phyloP scores from a whole-genome alignment of 345 rosid genomes.

The Citrus trifoliata region DNA sequence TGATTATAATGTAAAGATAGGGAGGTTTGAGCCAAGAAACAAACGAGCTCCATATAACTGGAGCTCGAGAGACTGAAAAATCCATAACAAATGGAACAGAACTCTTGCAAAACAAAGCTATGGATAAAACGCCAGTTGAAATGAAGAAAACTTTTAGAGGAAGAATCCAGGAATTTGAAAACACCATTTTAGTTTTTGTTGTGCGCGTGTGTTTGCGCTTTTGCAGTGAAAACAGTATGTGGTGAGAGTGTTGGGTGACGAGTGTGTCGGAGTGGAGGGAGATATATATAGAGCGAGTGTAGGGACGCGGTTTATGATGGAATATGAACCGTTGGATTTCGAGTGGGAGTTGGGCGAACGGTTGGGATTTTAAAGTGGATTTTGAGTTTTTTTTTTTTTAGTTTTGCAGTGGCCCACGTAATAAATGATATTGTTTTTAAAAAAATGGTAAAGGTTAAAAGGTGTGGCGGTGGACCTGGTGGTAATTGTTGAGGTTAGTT shows the following conservation, averaged over 20 bases:
- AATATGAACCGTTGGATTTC: conserved; percentile 15
- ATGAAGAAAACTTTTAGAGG: conserved; percentile 34
- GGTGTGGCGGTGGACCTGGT: background rate
- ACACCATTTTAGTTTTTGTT: conserved; percentile 27
- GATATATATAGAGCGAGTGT: conserved; percentile 18
- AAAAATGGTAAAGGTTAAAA: background rate
- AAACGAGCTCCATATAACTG: conserved; percentile 37
- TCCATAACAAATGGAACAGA: conserved; percentile 35
- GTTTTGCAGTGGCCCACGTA: conserved; percentile 10
- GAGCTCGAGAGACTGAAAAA: conserved; percentile 33
- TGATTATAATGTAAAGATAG: conserved; percentile 43
- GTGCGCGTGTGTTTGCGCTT: background rate
- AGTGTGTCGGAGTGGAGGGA: background rate
- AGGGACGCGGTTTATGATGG: background rate
- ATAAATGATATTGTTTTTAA: background rate
- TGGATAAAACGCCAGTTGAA: conserved; percentile 30
- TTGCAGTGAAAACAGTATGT: background rate
- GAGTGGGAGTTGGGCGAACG: background rate
- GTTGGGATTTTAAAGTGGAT: conserved; percentile 10
- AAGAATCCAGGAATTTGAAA: conserved; percentile 13
- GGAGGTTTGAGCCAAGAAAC: conserved; percentile 59
- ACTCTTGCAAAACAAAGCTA: conserved; percentile 29
- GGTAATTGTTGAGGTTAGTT: background rate
- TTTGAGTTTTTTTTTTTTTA: background rate
- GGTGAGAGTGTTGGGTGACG: background rate